A percentile compares a stretch with the other conserved stretches of the same genome.
Conservation (phyloP, 257 asterid genomes). For the Salvia rosmarinus region DNA sequence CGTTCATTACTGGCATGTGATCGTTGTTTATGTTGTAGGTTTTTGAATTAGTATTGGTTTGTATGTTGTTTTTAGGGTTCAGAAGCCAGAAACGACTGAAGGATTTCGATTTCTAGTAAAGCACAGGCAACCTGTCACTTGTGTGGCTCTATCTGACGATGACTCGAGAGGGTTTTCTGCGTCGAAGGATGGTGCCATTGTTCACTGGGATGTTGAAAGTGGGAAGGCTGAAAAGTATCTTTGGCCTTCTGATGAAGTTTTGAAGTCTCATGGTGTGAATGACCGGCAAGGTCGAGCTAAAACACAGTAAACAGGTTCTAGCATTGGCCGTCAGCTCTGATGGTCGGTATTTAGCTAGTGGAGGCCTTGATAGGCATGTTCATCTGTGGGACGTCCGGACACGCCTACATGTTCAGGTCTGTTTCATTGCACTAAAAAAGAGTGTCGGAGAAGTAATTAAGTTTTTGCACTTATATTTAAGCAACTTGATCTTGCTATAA, state of each 20-base stretch:
- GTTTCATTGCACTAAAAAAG: conserved; percentile 8
- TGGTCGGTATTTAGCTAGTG: conserved; percentile 92
- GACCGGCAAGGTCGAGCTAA: conserved; percentile 74
- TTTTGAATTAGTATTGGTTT: conserved; percentile 11
- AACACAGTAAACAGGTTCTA: conserved; percentile 79
- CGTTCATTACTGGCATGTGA: conserved; percentile 8
- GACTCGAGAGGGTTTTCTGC: conserved; percentile 86
- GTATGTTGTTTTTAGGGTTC: conserved; percentile 54
- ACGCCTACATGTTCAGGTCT: conserved; percentile 80
- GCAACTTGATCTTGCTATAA: too few relatives aligned
- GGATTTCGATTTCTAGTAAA: conserved; percentile 68
- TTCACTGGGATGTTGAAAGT: conserved; percentile 81
- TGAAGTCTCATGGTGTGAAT: conserved; percentile 80
- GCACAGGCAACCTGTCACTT: conserved; percentile 85
- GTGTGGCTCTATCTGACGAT: conserved; percentile 83
- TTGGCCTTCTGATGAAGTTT: conserved; percentile 74
- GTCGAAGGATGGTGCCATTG: conserved; percentile 85
- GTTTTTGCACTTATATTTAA: too few relatives aligned
- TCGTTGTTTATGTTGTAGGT: neutral
- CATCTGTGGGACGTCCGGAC: conserved; percentile 95
- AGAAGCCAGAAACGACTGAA: conserved; percentile 58
- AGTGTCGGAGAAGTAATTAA: neutral
- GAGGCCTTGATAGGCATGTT: conserved; percentile 94
- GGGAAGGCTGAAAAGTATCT: conserved; percentile 75
- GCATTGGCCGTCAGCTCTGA: conserved; percentile 90